Conservation (phyloP, 2,329 filamentous ascomycete genomes). For the Colletotrichum lini region DNA sequence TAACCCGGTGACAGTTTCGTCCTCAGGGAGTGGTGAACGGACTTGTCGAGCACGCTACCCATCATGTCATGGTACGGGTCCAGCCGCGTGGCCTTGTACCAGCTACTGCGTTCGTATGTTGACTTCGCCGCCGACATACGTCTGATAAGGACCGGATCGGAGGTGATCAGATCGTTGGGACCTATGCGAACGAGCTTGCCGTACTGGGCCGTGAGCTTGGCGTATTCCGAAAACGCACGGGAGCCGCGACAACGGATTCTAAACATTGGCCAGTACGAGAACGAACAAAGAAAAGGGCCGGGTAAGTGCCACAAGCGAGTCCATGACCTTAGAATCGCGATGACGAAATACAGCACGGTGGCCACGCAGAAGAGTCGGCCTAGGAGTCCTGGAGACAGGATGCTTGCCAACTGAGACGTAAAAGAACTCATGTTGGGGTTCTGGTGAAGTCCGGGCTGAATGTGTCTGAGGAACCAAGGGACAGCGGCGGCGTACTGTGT, state of each 20-base stretch:
- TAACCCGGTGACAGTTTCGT: slow-evolving; percentile 41
- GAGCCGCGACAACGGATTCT: slow-evolving; percentile 11
- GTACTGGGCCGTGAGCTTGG: slow-evolving; percentile 5
- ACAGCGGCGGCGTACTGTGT: background rate
- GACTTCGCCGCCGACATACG: slow-evolving; percentile 55
- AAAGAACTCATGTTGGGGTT: background rate
- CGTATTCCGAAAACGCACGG: slow-evolving; percentile 21
- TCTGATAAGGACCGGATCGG: slow-evolving; percentile 56
- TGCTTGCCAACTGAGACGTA: background rate
- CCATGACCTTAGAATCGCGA: slow-evolving; percentile 16
- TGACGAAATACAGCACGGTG: background rate
- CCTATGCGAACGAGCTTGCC: slow-evolving; percentile 56
- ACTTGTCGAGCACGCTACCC: slow-evolving; percentile 44
- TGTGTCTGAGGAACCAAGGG: background rate
- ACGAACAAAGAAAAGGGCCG: slow-evolving; percentile 14
- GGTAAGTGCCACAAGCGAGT: slow-evolving; percentile 21
- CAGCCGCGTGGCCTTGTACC: slow-evolving; percentile 65
- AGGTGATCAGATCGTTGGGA: slow-evolving; percentile 57
- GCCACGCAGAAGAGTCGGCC: background rate
- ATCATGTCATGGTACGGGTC: slow-evolving; percentile 56
- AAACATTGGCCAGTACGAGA: slow-evolving; percentile 33
- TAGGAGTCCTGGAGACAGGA: background rate
- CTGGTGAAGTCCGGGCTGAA: background rate
- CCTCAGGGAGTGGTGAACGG: slow-evolving; percentile 37
- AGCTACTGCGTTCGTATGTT: slow-evolving; percentile 54